A percentile compares a stretch with the other conserved stretches of the same genome.
phyloP scores from a whole-genome alignment of 306 rosid species.

The Alnus glutinosa region DNA sequence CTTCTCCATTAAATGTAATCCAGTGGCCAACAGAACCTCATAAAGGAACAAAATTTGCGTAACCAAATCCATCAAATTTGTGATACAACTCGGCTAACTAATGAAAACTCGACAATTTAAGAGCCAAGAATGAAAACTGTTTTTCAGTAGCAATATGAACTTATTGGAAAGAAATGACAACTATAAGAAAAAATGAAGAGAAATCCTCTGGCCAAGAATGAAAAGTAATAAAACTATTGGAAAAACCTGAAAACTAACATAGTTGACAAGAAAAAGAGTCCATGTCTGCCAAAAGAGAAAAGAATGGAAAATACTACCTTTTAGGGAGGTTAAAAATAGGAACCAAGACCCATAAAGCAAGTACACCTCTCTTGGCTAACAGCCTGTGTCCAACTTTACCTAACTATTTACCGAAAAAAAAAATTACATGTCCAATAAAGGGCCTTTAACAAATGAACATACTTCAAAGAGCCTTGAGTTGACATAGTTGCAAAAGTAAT shows the following conservation, averaged over 20 bases:
- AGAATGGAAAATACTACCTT: neutral
- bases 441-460: neutral
- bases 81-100: neutral
- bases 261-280: neutral
- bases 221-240: neutral
- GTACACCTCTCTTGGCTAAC: neutral
- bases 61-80: neutral
- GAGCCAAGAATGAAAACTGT: neutral
- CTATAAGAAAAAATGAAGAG: neutral
- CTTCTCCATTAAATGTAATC: neutral
- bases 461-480: neutral
- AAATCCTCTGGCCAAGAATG: neutral
- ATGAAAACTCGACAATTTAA: neutral
- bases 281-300: neutral
- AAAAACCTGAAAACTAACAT: neutral
- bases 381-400: neutral
- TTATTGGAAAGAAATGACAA: neutral
- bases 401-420: neutral
- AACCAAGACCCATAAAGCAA: neutral
- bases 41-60: neutral
- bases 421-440: neutral
- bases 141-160: neutral
- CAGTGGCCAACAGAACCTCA: neutral
- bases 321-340: neutral
- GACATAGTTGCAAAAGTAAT: neutral